Evolutionary conservation across 2,329 filamentous ascomycete genomes (phyloP).

Genomic region (Pseudogymnoascus sp.): DNA sequence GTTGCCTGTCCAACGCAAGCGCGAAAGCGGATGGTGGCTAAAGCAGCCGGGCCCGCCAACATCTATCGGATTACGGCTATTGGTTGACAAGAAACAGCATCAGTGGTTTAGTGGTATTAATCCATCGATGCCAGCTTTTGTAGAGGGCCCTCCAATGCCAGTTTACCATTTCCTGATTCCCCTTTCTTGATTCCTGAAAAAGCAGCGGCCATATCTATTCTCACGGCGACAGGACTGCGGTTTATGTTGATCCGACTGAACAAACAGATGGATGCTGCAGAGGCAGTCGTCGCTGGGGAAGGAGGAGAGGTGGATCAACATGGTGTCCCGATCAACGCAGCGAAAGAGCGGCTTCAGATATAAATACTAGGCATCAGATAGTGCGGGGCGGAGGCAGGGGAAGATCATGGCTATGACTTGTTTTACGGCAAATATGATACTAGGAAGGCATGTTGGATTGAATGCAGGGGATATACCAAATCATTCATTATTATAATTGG

Average conservation of each 20-base stretch:
- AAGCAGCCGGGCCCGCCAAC: too few relatives aligned
- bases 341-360: slow-evolving; percentile 14
- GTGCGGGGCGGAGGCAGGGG: not conserved
- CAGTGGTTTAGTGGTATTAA: too few relatives aligned
- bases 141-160: too few relatives aligned
- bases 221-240: slow-evolving; percentile 52
- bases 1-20: slow-evolving; percentile 8
- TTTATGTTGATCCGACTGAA: slow-evolving; percentile 58
- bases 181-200: too few relatives aligned
- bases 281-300: slow-evolving; percentile 43
- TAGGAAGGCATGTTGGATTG: not conserved
- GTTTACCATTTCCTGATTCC: too few relatives aligned
- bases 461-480: not conserved
- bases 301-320: slow-evolving; percentile 12
- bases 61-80: too few relatives aligned
- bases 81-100: too few relatives aligned
- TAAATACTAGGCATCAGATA: not conserved
- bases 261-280: slow-evolving; percentile 57
- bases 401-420: not conserved
- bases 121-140: too few relatives aligned
- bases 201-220: slow-evolving; percentile 49
- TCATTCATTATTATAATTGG: not conserved
- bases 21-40: not conserved
- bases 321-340: slow-evolving; percentile 15
- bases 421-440: not conserved